Percentiles rank a stretch among this genome's conserved stretches.
phyloP scores from a whole-genome alignment of 129 eudicot genomes.

The Arctium lappa region DNA sequence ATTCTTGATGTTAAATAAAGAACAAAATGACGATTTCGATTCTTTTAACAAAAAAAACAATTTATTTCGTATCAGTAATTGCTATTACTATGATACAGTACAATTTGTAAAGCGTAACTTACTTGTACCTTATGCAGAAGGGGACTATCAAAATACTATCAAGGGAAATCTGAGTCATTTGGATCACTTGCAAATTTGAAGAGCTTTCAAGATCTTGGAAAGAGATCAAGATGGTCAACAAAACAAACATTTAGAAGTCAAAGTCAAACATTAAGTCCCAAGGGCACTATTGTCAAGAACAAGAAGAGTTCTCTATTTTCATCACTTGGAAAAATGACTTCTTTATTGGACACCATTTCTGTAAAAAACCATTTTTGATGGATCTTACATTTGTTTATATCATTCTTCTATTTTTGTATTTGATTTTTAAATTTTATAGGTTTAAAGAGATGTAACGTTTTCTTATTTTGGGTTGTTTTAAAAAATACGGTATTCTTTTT shows the following conservation, averaged over 20 bases:
- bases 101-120: neutral
- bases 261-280: constrained; percentile 43
- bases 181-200: constrained; percentile 56
- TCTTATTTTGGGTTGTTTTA: neutral
- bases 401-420: neutral
- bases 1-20: neutral
- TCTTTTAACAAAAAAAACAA: neutral
- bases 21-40: neutral
- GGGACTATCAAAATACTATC: constrained; percentile 67
- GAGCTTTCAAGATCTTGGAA: constrained; percentile 65
- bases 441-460: neutral
- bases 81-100: neutral
- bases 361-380: constrained; percentile 14
- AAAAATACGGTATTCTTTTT: neutral
- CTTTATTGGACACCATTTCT: constrained; percentile 1
- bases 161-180: constrained; percentile 81
- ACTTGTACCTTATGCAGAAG: constrained; percentile 48
- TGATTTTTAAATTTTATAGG: neutral
- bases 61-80: neutral
- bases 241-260: constrained; percentile 29
- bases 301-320: constrained; percentile 42
- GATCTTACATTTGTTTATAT: neutral
- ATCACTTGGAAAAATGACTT: constrained; percentile 17
- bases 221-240: constrained; percentile 54
- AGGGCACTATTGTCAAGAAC: constrained; percentile 54